Percentiles rank a stretch among this genome's conserved stretches.
phyloP scores from a whole-genome alignment of 2,329 filamentous ascomycete genomes.

The Cercospora sesami region DNA sequence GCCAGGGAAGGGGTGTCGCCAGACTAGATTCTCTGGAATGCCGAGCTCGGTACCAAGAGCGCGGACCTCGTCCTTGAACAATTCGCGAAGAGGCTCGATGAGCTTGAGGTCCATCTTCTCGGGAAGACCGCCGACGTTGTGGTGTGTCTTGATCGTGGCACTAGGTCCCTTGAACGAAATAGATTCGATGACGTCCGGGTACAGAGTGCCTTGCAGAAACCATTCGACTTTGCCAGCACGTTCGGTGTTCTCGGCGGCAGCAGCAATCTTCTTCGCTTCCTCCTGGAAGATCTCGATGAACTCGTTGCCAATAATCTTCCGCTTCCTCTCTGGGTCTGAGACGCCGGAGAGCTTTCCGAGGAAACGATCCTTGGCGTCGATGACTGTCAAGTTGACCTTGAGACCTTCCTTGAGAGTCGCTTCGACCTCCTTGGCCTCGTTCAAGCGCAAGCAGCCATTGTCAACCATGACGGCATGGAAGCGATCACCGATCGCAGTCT shows the following conservation, averaged over 20 bases:
- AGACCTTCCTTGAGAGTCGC: conserved; percentile 75
- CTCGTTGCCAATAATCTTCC: conserved; percentile 83
- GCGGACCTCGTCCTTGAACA: conserved; percentile 84
- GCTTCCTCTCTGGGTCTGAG: conserved; percentile 76
- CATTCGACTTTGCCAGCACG: conserved; percentile 76
- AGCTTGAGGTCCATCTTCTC: conserved; percentile 64
- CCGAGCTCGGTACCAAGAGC: conserved; percentile 67
- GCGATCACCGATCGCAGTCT: conserved; percentile 78
- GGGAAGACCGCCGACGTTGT: conserved; percentile 70
- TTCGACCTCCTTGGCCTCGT: conserved; percentile 81
- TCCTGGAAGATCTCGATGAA: conserved; percentile 83
- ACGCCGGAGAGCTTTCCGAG: conserved; percentile 74
- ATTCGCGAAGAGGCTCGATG: conserved; percentile 74
- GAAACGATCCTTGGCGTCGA: conserved; percentile 77
- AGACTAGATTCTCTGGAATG: conserved; percentile 72
- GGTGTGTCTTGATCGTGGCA: conserved; percentile 72
- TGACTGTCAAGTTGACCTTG: conserved; percentile 85
- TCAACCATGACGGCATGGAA: conserved; percentile 85
- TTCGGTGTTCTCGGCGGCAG: conserved; percentile 64
- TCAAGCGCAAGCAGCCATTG: conserved; percentile 80
- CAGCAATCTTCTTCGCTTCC: conserved; percentile 73
- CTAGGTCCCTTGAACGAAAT: conserved; percentile 72
- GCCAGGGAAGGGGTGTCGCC: conserved; percentile 76
- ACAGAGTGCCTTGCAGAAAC: conserved; percentile 85
- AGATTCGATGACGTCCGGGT: conserved; percentile 71